Base-by-base conservation (phyloP, 768 basidiomycete species). In the Hygrophorus russula region DNA sequence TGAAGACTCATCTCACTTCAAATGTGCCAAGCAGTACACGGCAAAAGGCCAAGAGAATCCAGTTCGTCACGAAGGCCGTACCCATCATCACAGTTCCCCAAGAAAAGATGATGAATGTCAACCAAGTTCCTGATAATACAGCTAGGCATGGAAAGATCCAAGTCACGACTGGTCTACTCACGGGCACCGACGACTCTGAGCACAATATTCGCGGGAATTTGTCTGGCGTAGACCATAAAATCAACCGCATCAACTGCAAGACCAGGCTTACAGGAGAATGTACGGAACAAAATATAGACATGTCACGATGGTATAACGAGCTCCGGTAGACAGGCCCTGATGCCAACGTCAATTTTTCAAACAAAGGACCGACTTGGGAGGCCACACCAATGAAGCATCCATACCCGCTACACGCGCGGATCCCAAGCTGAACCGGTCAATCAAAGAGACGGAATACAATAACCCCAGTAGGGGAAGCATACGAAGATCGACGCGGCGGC, bases 201-300 rank as follows among this genome's bases (percentile, higher is more conserved):
- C 18, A 65, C 47, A 7, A 69, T 42, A 45, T 69, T 72, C 52
- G 67, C 67, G 12, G 69, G 70, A 15, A 70, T 52, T 52, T 71
- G 65, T 19, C 69, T 71, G 38, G 12, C 27, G 13, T 31, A n/a
- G 30, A 3, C 19, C 46, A n/a, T 37, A n/a, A 15, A 19, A n/a
- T n/a, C n/a, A n/a, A n/a, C n/a, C n/a, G n/a, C n/a, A n/a, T n/a
- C n/a, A 24, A 17, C 19, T 3, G 24, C 15, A 10, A 31, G 17
- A 2, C n/a, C 37, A n/a, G 18, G 58, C 69, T 44, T 42, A 71
- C 71, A 70, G 56, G 14, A 71, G 39, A 39, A 68, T 67, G 49
- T 69, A 70, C 13, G 71, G 71, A 11, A 70, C 48, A 51, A 72
- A 71, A 49, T 68, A 72, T 27, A 70, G 48, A 30, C 61, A 64